These are phyloP conservation scores for Xylaria sp. DNA, from an alignment of 2,329 filamentous ascomycete species.

Conservation along the genomic window DNA sequence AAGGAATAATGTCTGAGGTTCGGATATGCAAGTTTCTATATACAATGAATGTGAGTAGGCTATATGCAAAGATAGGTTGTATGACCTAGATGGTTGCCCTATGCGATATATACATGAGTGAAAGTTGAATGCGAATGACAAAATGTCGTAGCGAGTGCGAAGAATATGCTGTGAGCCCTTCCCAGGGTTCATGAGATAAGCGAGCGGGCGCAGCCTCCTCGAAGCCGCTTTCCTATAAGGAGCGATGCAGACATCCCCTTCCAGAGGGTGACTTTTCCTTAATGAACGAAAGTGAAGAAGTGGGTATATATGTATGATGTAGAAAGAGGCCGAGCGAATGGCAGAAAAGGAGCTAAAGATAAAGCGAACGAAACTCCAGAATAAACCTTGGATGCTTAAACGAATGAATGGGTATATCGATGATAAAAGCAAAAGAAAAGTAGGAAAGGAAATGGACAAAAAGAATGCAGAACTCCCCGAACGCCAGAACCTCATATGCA, in stretches of 20 bases:
- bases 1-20: neutral
- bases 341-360: neutral
- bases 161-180: neutral
- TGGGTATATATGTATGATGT: neutral
- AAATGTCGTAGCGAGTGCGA: conserved; percentile 1
- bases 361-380: neutral
- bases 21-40: conserved; percentile 26
- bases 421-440: neutral
- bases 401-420: conserved; percentile 32
- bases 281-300: neutral
- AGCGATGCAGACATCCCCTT: neutral
- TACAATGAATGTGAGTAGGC: conserved; percentile 28
- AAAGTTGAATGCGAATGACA: conserved; percentile 1
- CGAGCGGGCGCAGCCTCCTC: conserved; percentile 9
- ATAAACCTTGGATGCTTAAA: neutral
- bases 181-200: neutral
- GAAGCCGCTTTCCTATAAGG: neutral
- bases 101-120: conserved; percentile 27
- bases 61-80: conserved; percentile 27
- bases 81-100: conserved; percentile 10
- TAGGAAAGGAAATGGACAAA: too few relatives aligned
- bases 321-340: neutral
- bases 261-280: conserved; percentile 6
- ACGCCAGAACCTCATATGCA: conserved; percentile 14
- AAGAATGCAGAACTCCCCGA: neutral